Evolutionary conservation across 2,329 filamentous ascomycete species (phyloP).

Genomic region (Scopulariopsis brevicaulis): DNA sequence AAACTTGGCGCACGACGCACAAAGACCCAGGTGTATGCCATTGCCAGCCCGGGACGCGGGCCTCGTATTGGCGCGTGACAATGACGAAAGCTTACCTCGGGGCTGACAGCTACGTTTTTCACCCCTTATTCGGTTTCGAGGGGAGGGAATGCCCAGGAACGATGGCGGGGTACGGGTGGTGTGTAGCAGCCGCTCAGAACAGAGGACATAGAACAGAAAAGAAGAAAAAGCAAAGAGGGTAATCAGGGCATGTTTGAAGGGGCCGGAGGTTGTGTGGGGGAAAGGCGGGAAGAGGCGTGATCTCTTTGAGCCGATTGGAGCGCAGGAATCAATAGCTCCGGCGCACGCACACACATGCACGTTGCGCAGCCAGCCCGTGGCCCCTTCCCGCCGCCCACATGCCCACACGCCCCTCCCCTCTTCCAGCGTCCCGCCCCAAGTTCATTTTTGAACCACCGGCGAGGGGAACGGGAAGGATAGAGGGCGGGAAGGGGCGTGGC

Average conservation of each 20-base stretch:
- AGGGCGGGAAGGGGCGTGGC: no score
- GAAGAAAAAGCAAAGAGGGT: not conserved
- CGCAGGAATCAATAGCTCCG: constrained; percentile 3
- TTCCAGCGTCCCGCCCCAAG: not conserved
- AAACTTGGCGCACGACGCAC: not conserved
- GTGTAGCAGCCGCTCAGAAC: not conserved
- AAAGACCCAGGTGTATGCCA: not conserved
- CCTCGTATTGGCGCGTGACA: not conserved
- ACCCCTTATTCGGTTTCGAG: not conserved
- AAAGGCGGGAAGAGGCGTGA: not conserved
- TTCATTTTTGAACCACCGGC: no score
- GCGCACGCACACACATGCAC: not conserved
- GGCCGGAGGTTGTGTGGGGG: not conserved
- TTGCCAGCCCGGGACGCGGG: not conserved
- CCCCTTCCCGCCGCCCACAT: not conserved
- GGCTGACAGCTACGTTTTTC: not conserved
- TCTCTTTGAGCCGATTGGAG: not conserved
- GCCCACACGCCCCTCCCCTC: not conserved
- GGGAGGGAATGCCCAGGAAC: not conserved
- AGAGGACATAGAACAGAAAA: not conserved
- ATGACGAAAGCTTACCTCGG: not conserved
- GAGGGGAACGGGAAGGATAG: not conserved
- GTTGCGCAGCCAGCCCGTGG: not conserved
- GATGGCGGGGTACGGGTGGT: not conserved
- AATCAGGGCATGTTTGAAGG: no score